phyloP scores from a whole-genome alignment of 345 rosid species.

The Acer campestre region DNA sequence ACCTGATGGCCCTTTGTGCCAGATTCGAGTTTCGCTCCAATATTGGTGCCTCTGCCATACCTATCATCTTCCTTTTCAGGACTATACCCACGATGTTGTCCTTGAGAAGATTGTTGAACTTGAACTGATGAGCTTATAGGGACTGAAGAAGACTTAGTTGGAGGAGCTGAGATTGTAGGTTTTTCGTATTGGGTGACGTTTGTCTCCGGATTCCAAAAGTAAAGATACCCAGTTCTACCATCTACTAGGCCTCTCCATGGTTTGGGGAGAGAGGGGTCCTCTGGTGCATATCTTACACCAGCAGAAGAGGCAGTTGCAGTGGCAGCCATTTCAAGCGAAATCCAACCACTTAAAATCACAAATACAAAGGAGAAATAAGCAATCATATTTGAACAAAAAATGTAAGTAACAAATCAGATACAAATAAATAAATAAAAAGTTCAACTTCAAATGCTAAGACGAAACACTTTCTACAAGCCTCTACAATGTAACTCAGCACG shows the following conservation, averaged over 20 bases:
- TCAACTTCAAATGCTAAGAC: too few relatives aligned
- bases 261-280: constrained; percentile 90
- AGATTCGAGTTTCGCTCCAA: constrained; percentile 43
- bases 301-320: constrained; percentile 54
- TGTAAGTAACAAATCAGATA: neutral
- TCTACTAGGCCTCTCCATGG: constrained; percentile 98
- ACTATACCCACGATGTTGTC: constrained; percentile 35
- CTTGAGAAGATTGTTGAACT: constrained; percentile 56
- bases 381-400: neutral
- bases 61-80: constrained; percentile 61
- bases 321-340: constrained; percentile 57
- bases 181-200: constrained; percentile 93
- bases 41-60: constrained; percentile 42
- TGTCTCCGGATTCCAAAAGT: constrained; percentile 97
- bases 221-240: constrained; percentile 85
- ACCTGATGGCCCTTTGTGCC: constrained; percentile 59
- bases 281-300: constrained; percentile 81
- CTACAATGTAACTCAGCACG: neutral
- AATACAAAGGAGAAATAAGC: neutral
- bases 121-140: constrained; percentile 63
- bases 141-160: constrained; percentile 37
- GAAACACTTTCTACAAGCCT: neutral
- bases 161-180: constrained; percentile 42
- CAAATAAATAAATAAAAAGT: neutral
- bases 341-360: constrained; percentile 9